Conservation (phyloP, 2,329 filamentous ascomycete genomes). For the Hypoxylon sp. region DNA sequence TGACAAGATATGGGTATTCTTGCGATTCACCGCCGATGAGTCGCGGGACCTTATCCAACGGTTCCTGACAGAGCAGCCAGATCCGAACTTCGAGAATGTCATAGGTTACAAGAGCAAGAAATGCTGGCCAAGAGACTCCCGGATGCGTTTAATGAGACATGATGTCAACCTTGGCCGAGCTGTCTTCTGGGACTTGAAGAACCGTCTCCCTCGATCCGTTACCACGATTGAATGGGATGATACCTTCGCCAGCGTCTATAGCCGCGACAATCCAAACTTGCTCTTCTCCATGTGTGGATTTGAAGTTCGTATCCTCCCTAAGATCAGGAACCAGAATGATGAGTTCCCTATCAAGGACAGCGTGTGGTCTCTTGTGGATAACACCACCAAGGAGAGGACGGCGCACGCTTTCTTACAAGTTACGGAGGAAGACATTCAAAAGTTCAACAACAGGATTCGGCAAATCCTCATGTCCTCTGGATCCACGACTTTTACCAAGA, state of each 20-base stretch:
- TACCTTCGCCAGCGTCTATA: constrained; percentile 98
- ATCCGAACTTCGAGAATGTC: constrained; percentile 99
- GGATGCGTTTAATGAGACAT: constrained; percentile 98
- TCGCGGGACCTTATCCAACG: constrained; percentile 96
- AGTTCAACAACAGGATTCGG: constrained; percentile 98
- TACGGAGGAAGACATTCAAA: constrained; percentile 96
- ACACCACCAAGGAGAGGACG: constrained; percentile 95
- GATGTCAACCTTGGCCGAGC: constrained; percentile 98
- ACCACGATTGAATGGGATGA: constrained; percentile 99
- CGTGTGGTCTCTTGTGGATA: constrained; percentile 97
- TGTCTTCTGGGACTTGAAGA: constrained; percentile 99
- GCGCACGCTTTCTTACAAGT: constrained; percentile 98
- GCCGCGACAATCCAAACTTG: constrained; percentile 95
- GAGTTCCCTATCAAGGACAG: constrained; percentile 98
- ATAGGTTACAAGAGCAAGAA: constrained; percentile 99
- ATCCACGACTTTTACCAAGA: constrained; percentile 99
- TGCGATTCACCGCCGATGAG: constrained; percentile 93
- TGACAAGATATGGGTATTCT: constrained; percentile 98
- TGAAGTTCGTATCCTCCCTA: constrained; percentile 95
- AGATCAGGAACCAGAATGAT: constrained; percentile 94
- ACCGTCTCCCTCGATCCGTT: constrained; percentile 91
- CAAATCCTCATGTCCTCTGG: constrained; percentile 99
- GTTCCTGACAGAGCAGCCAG: constrained; percentile 97
- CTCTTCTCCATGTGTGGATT: constrained; percentile 99
- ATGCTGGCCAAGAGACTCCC: constrained; percentile 97